phyloP scores from a whole-genome alignment of 164 flowering plant species.

The Berberis vulgaris region DNA sequence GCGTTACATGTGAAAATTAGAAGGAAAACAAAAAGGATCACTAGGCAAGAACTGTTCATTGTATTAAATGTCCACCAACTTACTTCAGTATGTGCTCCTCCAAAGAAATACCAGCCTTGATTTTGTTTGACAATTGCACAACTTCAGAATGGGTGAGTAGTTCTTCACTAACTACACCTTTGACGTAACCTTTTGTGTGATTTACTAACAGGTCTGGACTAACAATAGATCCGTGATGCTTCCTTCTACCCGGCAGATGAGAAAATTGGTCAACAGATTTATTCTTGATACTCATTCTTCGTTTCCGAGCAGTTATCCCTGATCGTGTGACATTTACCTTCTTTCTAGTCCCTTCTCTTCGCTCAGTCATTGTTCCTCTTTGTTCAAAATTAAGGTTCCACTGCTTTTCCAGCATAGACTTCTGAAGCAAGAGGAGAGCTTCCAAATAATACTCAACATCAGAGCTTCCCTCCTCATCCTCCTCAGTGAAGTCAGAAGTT shows the following conservation, averaged over 20 bases:
- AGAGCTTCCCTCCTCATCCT: slow-evolving; percentile 17
- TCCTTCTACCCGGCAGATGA: slow-evolving; percentile 13
- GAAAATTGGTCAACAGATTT: slow-evolving; percentile 19
- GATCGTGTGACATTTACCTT: slow-evolving; percentile 46
- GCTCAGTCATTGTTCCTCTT: slow-evolving; percentile 11
- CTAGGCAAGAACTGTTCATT: not conserved
- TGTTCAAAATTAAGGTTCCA: slow-evolving; percentile 67
- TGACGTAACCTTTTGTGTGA: slow-evolving; percentile 59
- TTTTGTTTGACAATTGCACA: slow-evolving; percentile 59
- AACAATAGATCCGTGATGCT: slow-evolving; percentile 29
- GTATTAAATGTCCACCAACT: not conserved
- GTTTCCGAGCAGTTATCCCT: slow-evolving; percentile 73
- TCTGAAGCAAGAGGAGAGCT: slow-evolving; percentile 75
- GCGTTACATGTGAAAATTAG: not conserved
- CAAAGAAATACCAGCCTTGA: slow-evolving; percentile 57
- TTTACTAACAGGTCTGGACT: slow-evolving; percentile 55
- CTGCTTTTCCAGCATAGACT: slow-evolving; percentile 88
- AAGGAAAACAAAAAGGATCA: not conserved
- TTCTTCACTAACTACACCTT: slow-evolving; percentile 55
- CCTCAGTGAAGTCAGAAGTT: slow-evolving; percentile 20
- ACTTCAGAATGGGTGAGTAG: slow-evolving; percentile 79
- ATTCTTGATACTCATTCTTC: slow-evolving; percentile 39
- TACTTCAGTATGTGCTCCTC: slow-evolving; percentile 72
- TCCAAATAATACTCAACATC: slow-evolving; percentile 50
- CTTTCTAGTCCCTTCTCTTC: slow-evolving; percentile 20